Percentiles rank a stretch among this genome's conserved stretches.
phyloP scores from a whole-genome alignment of 2,329 filamentous ascomycete species.

The Botrytis deweyae region DNA sequence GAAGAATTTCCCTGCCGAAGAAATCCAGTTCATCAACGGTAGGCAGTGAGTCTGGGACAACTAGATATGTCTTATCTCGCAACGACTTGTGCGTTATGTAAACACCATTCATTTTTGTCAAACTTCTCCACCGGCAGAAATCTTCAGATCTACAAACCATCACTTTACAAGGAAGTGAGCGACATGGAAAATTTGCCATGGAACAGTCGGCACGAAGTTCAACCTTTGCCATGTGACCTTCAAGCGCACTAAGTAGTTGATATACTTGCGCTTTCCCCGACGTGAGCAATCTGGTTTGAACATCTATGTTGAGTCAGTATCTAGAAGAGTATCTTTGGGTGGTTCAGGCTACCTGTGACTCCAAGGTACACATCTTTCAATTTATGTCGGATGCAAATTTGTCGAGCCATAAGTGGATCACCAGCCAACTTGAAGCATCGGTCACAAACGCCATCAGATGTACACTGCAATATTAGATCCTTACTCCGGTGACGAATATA shows the following conservation, averaged over 20 bases:
- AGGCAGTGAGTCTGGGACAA: conserved; percentile 25
- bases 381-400: conserved; percentile 28
- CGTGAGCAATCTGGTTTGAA: conserved; percentile 24
- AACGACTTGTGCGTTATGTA: conserved; percentile 26
- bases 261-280: conserved; percentile 14
- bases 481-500: background rate
- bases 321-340: background rate
- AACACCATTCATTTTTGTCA: conserved; percentile 26
- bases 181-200: conserved; percentile 22
- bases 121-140: conserved; percentile 26
- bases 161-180: conserved; percentile 23
- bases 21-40: conserved; percentile 23
- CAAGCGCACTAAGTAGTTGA: conserved; percentile 4
- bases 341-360: conserved; percentile 23
- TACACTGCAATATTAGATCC: conserved; percentile 24
- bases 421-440: conserved; percentile 24
- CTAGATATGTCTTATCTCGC: conserved; percentile 26
- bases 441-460: conserved; percentile 24
- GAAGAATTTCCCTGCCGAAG: conserved; percentile 26
- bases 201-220: conserved; percentile 21
- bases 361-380: conserved; percentile 27
- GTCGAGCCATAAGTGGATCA: conserved; percentile 19
- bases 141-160: conserved; percentile 26
- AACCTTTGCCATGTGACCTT: conserved; percentile 21
- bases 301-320: conserved; percentile 13